Evolutionary conservation across 176 grass and related monocot genomes (phyloP).

Genomic region (Oropetium thomaeum): DNA sequence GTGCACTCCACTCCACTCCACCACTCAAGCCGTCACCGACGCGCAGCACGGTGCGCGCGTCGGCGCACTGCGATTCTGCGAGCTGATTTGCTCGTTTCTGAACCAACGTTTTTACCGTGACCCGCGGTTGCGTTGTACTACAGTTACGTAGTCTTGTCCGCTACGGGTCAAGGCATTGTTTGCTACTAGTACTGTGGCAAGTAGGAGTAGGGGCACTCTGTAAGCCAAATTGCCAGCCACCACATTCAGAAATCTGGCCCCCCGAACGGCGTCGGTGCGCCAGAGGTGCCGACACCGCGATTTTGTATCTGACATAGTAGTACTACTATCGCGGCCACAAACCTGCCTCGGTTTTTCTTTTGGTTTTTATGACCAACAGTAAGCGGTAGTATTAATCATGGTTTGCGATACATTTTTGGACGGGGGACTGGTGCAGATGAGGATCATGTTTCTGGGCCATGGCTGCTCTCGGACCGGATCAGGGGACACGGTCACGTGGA

Average conservation of each 20-base stretch:
- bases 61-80: not conserved
- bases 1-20: not conserved
- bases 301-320: not conserved
- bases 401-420: not conserved
- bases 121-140: not conserved
- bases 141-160: not conserved
- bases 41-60: too few species aligned
- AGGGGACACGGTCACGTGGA: not conserved
- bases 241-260: not conserved
- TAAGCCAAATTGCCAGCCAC: not conserved
- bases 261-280: slow-evolving; percentile 7
- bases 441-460: not conserved
- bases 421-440: not conserved
- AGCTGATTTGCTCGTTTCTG: not conserved
- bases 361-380: slow-evolving; percentile 15
- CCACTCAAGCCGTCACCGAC: not conserved
- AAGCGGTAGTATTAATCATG: not conserved
- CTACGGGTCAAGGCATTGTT: not conserved
- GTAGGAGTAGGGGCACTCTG: not conserved
- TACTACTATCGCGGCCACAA: too few species aligned
- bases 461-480: not conserved
- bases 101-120: not conserved
- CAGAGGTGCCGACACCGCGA: not conserved
- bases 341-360: not conserved
- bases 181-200: not conserved